phyloP scores from a whole-genome alignment of 164 flowering plant species.

The Dillenia turbinata region DNA sequence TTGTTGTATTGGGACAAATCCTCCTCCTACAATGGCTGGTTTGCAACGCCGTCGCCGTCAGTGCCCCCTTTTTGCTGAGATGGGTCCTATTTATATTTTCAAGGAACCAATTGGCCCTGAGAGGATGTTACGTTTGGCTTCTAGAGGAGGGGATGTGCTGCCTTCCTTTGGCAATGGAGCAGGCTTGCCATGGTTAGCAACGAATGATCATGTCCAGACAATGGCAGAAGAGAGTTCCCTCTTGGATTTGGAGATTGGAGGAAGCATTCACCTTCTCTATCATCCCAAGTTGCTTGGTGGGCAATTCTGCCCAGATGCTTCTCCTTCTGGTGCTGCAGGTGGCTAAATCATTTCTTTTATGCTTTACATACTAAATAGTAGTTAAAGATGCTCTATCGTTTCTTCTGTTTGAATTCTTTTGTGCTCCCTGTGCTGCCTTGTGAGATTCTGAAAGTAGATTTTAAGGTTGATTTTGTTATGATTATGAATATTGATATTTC shows the following conservation, averaged over 20 bases:
- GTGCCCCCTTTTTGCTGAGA: conserved; percentile 97
- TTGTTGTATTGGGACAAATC: conserved; percentile 99
- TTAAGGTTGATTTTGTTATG: too few species aligned
- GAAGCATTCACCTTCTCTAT: conserved; percentile 83
- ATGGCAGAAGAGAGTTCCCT: conserved; percentile 72
- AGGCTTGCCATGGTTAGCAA: conserved; percentile 82
- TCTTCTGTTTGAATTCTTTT: too few species aligned
- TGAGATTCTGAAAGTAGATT: too few species aligned
- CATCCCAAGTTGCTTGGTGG: conserved; percentile 93
- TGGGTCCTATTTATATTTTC: conserved; percentile 97
- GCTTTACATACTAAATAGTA: too few species aligned
- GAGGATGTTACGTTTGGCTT: conserved; percentile 84
- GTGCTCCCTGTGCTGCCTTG: too few species aligned
- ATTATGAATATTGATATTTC: too few species aligned
- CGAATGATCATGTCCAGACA: conserved; percentile 55
- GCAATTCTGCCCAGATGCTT: conserved; percentile 98
- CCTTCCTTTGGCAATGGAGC: conserved; percentile 92
- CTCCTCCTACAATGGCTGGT: conserved; percentile 99
- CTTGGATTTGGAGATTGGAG: conserved; percentile 88
- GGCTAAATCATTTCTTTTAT: conserved; percentile 5
- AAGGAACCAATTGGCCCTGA: conserved; percentile 95
- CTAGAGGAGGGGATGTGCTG: conserved; percentile 92
- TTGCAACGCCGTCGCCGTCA: conserved; percentile 97
- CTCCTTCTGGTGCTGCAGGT: conserved; percentile 95
- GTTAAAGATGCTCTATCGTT: too few species aligned